These are phyloP conservation scores for Leccinum aurantiacum DNA, from an alignment of 768 basidiomycete species.

Conservation along the genomic window DNA sequence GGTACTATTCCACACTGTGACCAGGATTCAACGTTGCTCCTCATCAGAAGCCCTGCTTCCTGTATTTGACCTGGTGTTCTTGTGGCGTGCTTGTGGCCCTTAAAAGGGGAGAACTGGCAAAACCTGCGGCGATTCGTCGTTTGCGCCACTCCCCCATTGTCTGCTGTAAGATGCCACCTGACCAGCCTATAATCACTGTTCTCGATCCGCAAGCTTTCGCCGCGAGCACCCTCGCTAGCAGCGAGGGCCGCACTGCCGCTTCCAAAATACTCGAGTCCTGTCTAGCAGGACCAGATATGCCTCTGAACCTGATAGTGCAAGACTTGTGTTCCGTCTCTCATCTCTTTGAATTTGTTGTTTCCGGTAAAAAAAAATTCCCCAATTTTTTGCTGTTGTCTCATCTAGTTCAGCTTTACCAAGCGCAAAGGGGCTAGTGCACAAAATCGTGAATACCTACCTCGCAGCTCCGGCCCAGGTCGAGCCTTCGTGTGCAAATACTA, in stretches of 20 bases:
- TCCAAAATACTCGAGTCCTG: conserved; percentile 22
- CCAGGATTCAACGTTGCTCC: no score
- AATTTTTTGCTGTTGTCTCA: not conserved
- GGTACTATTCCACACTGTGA: no score
- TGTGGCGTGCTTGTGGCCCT: not conserved
- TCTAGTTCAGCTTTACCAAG: conserved; percentile 14
- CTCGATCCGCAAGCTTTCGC: conserved; percentile 22
- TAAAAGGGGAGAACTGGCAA: not conserved
- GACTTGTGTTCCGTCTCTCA: conserved; percentile 27
- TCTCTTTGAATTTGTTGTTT: conserved; percentile 33
- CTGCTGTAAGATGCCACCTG: conserved; percentile 1
- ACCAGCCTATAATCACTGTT: conserved; percentile 1
- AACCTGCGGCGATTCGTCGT: not conserved
- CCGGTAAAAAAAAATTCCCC: conserved; percentile 17
- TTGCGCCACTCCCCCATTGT: not conserved
- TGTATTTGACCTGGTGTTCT: conserved; percentile 41
- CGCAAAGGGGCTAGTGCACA: conserved; percentile 17
- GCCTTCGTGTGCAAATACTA: conserved; percentile 17
- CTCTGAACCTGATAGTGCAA: conserved; percentile 26
- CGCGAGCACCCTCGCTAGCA: conserved; percentile 16
- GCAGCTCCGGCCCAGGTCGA: conserved; percentile 19
- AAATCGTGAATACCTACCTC: conserved; percentile 38
- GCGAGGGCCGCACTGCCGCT: conserved; percentile 20
- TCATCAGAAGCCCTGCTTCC: no score
- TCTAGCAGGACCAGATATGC: conserved; percentile 22